Base-by-base conservation (phyloP, 2,329 filamentous ascomycete genomes). In the Herpotrichia juniperi region DNA sequence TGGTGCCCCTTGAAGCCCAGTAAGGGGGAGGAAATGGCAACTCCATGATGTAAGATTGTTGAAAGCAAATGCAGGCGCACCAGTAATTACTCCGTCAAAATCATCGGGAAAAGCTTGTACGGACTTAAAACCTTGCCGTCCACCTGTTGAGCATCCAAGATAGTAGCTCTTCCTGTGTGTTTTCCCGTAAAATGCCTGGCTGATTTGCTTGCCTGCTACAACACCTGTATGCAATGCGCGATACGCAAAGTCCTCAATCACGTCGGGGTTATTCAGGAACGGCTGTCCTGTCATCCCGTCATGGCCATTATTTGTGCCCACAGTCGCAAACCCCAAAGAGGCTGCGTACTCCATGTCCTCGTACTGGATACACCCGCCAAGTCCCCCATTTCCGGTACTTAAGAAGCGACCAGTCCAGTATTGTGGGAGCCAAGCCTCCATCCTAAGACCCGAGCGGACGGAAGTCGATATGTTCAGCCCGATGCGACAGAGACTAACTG, bases 241-340 rank as follows among this genome's bases (percentile, higher is more conserved):
- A n/a, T n/a, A n/a, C n/a, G n/a, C n/a, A n/a, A n/a, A 82, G 53
- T 82, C 80, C 30, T 74, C 69, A 1, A 82, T 58, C 8, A 80
- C 71, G 16, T 78, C 78, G 0, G 74, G 63, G 19, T 79, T 78
- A 16, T 76, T 69, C 44, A 77, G 75, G 56, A 82, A 82, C 0
- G 77, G 69, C 21, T 64, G 48, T n/a, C 79, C 80, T 3, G 71
- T 74, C 4, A 70, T 74, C 8, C 76, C 76, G 46, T 78, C 74
- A 50, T 78, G 76, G 1, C 76, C 76, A 22, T 73, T 77, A 58
- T 78, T 77, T 2, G 71, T 72, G 10, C 71, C 72, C 4, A 76
- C 73, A 11, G 69, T 62, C 0, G 76, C 71, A 45, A 78, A 78
- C 1, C 76, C 75, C 25, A 73, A 61, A 9, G 58, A 58, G 12